Evolutionary conservation across 2,329 filamentous ascomycete genomes (phyloP).

Genomic region (Aspergillus eucalypticola): DNA sequence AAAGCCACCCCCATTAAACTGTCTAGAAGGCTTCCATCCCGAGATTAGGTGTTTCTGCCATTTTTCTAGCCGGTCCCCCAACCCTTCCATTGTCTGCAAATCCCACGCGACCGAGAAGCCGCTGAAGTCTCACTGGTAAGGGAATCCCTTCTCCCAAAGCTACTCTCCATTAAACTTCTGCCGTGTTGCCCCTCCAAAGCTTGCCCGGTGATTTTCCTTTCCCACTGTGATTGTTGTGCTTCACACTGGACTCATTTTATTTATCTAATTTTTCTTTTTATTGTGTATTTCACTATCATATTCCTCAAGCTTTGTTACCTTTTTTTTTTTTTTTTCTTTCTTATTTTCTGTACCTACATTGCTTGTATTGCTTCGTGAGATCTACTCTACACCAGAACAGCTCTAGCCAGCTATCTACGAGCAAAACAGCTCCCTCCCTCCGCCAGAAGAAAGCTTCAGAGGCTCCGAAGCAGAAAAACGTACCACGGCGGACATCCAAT

Average conservation of each 20-base stretch:
- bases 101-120: slow-evolving; percentile 12
- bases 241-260: background rate
- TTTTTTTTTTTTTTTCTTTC: too few species aligned
- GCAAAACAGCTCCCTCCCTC: slow-evolving; percentile 10
- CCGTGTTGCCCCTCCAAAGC: slow-evolving; percentile 20
- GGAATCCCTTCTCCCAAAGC: background rate
- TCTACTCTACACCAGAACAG: background rate
- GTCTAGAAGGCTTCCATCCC: slow-evolving; percentile 1
- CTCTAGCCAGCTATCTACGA: background rate
- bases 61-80: background rate
- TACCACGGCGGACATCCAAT: slow-evolving; percentile 22
- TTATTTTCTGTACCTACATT: slow-evolving; percentile 1
- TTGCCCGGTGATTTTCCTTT: background rate
- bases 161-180: slow-evolving; percentile 6
- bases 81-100: background rate
- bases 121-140: background rate
- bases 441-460: slow-evolving; percentile 16
- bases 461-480: slow-evolving; percentile 14
- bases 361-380: background rate
- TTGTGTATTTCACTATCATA: background rate
- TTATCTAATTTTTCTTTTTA: background rate
- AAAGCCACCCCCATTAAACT: background rate
- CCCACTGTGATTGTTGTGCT: background rate
- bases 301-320: background rate
- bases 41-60: background rate